phyloP scores from a whole-genome alignment of 305 asterid genomes.

The Plantago lanceolata region DNA sequence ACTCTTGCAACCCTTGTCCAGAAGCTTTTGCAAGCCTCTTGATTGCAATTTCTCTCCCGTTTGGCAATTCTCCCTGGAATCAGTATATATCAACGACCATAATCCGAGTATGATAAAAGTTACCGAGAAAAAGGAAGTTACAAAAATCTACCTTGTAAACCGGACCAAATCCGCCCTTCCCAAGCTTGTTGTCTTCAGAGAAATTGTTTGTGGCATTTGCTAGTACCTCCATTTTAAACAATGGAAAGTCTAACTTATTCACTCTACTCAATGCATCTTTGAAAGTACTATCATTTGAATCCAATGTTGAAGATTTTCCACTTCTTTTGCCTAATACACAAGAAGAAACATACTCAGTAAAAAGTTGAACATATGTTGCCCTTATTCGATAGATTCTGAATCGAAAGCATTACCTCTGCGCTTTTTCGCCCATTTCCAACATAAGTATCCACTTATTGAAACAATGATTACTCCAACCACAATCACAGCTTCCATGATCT shows the following conservation, averaged over 20 bases:
- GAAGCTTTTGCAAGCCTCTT: constrained; percentile 46
- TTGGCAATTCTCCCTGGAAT: constrained; percentile 33
- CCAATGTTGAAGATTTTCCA: constrained; percentile 11
- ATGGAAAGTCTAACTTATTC: constrained; percentile 38
- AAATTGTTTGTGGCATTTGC: constrained; percentile 34
- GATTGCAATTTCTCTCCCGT: constrained; percentile 41
- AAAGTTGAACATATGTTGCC: neutral
- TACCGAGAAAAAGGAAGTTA: neutral
- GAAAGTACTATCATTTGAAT: constrained; percentile 22
- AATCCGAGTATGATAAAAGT: neutral
- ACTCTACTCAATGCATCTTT: constrained; percentile 20
- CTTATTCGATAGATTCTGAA: neutral
- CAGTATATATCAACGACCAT: neutral
- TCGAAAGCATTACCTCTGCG: neutral
- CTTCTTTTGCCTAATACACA: neutral
- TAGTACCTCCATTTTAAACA: constrained; percentile 31
- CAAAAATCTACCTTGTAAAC: constrained; percentile 34
- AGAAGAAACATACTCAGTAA: neutral
- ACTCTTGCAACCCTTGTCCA: constrained; percentile 42
- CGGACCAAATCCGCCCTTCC: constrained; percentile 54
- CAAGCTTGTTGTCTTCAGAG: constrained; percentile 31
- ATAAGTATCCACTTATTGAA: neutral
- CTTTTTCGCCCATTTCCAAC: neutral
- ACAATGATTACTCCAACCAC: neutral
- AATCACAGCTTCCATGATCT: constrained; percentile 3